Evolutionary conservation across 768 basidiomycete genomes (phyloP).

Genomic region (Terana coerulea): DNA sequence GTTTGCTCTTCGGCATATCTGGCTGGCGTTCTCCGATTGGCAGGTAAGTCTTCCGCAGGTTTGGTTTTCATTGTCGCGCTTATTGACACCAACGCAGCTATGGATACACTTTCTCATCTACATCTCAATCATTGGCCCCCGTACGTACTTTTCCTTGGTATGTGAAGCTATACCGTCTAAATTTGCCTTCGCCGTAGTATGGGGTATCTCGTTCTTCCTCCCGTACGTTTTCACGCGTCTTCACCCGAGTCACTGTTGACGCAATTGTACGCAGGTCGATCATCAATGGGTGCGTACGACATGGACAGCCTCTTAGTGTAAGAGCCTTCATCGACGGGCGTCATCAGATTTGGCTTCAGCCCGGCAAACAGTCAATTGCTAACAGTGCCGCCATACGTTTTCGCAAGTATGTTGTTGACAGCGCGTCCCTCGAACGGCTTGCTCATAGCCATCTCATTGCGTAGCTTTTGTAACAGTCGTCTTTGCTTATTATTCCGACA

Average conservation of each 20-base stretch:
- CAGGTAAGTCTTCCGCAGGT: conserved; percentile 40
- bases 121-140: conserved; percentile 45
- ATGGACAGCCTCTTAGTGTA: neutral
- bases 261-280: conserved; percentile 46
- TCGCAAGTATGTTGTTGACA: neutral
- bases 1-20: conserved; percentile 50
- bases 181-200: conserved; percentile 43
- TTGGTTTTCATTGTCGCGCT: neutral
- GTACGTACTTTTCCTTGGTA: neutral
- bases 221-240: neutral
- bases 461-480: too few species aligned
- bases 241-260: neutral
- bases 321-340: too few species aligned
- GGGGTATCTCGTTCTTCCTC: conserved; percentile 67
- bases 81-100: neutral
- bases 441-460: too few species aligned
- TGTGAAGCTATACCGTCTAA: neutral
- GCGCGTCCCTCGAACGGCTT: too few species aligned
- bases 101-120: conserved; percentile 58
- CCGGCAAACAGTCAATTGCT: conserved; percentile 57
- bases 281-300: conserved; percentile 48
- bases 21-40: conserved; percentile 58
- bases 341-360: conserved; percentile 48
- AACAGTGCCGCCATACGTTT: conserved; percentile 62
- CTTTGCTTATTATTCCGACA: too few species aligned